Percentiles rank a stretch among this genome's conserved stretches.
Evolutionary conservation across 2,329 filamentous ascomycete species (phyloP).

Genomic region (Venturia aucupariae): DNA sequence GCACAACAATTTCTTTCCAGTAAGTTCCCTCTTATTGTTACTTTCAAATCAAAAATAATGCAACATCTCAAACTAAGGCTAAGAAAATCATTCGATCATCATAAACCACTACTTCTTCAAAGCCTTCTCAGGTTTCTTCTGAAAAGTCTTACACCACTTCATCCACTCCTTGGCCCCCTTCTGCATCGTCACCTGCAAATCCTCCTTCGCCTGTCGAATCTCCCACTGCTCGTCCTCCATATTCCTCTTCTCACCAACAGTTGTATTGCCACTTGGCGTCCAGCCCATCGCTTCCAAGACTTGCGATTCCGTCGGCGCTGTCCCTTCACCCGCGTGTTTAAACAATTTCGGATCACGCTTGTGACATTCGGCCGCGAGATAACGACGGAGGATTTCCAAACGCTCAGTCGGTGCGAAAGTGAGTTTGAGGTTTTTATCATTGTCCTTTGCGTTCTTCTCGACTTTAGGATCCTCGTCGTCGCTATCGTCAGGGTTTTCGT

Average conservation of each 20-base stretch:
- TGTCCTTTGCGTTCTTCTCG: conserved; percentile 9
- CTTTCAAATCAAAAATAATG: background rate
- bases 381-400: conserved; percentile 29
- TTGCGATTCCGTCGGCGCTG: conserved; percentile 29
- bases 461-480: background rate
- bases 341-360: conserved; percentile 29
- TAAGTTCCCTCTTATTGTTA: too few relatives aligned
- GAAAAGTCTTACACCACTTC: conserved; percentile 30
- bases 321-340: conserved; percentile 18
- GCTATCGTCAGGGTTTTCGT: background rate
- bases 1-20: too few relatives aligned
- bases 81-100: background rate
- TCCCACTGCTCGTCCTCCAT: conserved; percentile 39
- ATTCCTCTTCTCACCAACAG: conserved; percentile 24
- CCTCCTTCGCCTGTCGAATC: conserved; percentile 31
- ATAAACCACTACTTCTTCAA: conserved; percentile 25
- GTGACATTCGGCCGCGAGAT: conserved; percentile 32
- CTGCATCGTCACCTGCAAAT: conserved; percentile 30
- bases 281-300: conserved; percentile 37
- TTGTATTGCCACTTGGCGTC: conserved; percentile 24
- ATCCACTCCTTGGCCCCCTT: conserved; percentile 35
- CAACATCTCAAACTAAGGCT: too few relatives aligned
- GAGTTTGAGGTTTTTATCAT: conserved; percentile 24
- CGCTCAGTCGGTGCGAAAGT: conserved; percentile 28
- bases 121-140: conserved; percentile 31